Base-by-base conservation (phyloP, 331 rosid genomes). In the Arachis monticola region DNA sequence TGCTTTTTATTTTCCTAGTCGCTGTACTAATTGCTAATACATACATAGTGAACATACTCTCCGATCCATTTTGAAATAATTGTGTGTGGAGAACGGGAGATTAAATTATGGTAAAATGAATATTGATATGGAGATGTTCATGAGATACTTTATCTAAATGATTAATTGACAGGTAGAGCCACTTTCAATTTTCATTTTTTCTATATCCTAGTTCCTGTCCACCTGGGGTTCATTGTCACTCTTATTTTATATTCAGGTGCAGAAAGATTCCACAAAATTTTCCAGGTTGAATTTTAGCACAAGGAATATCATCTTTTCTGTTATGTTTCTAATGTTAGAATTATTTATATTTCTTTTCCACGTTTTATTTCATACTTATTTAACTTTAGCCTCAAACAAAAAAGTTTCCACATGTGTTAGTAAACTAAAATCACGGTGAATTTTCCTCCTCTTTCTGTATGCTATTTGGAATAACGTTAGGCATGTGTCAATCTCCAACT, bases 401-500 rank as follows among this genome's bases (percentile, higher is more conserved):
- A 53, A 52, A 53, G 77, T 74, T 68, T 76, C 76, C 32, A 8
- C 73, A 52, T 2, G 69, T 52, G 72, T 68, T 58, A 67, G 44
- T 17, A 17, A 17, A 17, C 22, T 72, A 61, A 61, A 72, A 60
- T 46, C 66, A 77, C 79, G 72, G 68, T 22, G 55, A 42, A n/a
- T 40, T 41, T 66, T n/a, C 52, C 38, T 17, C 22, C 46, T 55
- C 56, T 11, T 58, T 73, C 67, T 74, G 71, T 80, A 73, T 68
- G 56, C 38, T 56, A 1, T 35, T 31, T 4, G 27, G 58, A 65
- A 64, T 64, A 83, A 79, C 60, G 46, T 35, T 75, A 51, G 81
- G 76, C 79, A 69, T 74, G 83, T 70, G 79, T 64, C 83, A 59
- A 61, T 74, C 35, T 57, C 59, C 51, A 32, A 68, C 64, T 11